phyloP scores from a whole-genome alignment of 2,329 filamentous ascomycete species.

The Fusarium piperis region DNA sequence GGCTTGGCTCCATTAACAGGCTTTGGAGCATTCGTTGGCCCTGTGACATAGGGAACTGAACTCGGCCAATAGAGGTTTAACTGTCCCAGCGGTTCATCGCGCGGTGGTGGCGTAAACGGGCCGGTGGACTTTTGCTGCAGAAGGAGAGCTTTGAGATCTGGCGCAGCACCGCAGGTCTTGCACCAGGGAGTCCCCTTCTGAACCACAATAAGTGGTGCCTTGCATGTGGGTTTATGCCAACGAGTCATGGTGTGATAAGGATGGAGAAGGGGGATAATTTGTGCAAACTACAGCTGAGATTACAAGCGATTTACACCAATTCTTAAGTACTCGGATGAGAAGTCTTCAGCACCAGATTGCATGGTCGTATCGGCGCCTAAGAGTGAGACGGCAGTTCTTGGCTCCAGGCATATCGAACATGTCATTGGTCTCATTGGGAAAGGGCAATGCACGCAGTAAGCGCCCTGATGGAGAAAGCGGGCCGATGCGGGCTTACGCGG shows the following conservation, averaged over 20 bases:
- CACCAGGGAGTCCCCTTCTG: not conserved
- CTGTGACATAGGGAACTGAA: not conserved
- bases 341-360: not conserved
- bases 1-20: no score
- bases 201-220: not conserved
- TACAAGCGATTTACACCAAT: not conserved
- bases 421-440: not conserved
- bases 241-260: not conserved
- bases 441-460: not conserved
- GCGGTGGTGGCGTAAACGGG: not conserved
- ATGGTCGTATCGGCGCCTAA: not conserved
- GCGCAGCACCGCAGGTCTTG: not conserved
- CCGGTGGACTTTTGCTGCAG: fast-evolving
- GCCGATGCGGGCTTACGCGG: not conserved
- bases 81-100: not conserved
- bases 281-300: not conserved
- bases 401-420: not conserved
- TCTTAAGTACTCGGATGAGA: not conserved
- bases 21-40: not conserved
- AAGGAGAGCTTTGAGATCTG: not conserved
- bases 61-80: not conserved
- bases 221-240: not conserved
- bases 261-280: not conserved
- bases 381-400: not conserved
- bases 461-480: not conserved